phyloP scores from a whole-genome alignment of 768 basidiomycete genomes.

The Pleurotus tuoliensis region DNA sequence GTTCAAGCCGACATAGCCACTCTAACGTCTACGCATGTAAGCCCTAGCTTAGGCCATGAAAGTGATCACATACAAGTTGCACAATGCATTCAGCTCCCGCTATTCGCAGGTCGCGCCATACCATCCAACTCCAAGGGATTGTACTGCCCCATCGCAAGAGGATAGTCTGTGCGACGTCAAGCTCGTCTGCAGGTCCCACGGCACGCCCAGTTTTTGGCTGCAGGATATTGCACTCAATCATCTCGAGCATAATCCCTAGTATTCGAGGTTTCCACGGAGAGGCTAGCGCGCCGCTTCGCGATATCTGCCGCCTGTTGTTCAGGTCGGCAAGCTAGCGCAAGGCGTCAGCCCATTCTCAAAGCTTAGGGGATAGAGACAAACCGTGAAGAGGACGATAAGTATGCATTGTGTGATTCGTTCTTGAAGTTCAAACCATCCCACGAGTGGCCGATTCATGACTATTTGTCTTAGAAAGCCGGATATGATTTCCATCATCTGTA shows the following conservation, averaged over 20 bases:
- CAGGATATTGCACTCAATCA: conserved; percentile 39
- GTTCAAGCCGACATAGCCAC: conserved; percentile 46
- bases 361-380: conserved; percentile 12
- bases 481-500: conserved; percentile 13
- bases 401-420: conserved; percentile 33
- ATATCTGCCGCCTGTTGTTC: not conserved
- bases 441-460: conserved; percentile 10
- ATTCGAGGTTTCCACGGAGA: conserved; percentile 44
- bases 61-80: conserved; percentile 36
- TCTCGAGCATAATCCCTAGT: conserved; percentile 36
- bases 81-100: conserved; percentile 47
- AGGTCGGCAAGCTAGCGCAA: conserved; percentile 15
- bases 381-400: conserved; percentile 38
- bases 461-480: conserved; percentile 15
- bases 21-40: conserved; percentile 38
- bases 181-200: conserved; percentile 14
- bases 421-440: conserved; percentile 18
- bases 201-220: conserved; percentile 16
- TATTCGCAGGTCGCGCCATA: conserved; percentile 54
- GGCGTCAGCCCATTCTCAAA: not conserved
- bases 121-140: conserved; percentile 62
- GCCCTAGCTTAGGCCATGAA: not conserved
- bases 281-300: not conserved
- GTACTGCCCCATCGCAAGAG: conserved; percentile 57
- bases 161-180: conserved; percentile 43